Percentiles rank a stretch among this genome's conserved stretches.
These are phyloP conservation scores for Fragosphaeria purpurea DNA, from an alignment of 2,329 filamentous ascomycete species.

Conservation along the genomic window DNA sequence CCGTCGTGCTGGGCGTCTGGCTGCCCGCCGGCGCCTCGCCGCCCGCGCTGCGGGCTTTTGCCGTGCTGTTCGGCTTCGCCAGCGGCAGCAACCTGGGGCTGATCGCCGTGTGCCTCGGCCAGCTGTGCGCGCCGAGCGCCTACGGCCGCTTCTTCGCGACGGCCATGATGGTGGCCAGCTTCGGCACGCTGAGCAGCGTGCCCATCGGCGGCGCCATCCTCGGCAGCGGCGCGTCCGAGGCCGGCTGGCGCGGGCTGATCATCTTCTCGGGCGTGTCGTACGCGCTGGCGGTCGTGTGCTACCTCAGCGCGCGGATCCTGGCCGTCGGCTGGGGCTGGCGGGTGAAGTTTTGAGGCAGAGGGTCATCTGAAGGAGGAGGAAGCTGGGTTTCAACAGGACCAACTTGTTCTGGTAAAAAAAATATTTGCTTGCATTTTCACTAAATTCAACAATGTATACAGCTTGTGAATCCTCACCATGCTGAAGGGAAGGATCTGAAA, in stretches of 20 bases:
- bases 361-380: too few relatives aligned
- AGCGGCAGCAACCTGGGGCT: conserved; percentile 70
- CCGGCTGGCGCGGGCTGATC: conserved; percentile 28
- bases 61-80: conserved; percentile 66
- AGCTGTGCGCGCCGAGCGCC: conserved; percentile 65
- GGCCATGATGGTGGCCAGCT: conserved; percentile 66
- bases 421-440: too few relatives aligned
- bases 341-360: conserved; percentile 16
- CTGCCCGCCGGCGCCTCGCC: conserved; percentile 46
- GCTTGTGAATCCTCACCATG: too few relatives aligned
- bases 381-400: too few relatives aligned
- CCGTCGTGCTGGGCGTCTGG: conserved; percentile 57
- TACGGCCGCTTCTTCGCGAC: conserved; percentile 61
- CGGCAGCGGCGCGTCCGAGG: conserved; percentile 18
- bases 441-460: too few relatives aligned
- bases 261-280: conserved; percentile 29
- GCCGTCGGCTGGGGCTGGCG: conserved; percentile 25
- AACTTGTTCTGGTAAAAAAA: too few relatives aligned
- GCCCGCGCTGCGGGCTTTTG: conserved; percentile 56
- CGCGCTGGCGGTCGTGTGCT: conserved; percentile 23
- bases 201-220: conserved; percentile 33
- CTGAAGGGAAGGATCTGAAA: too few relatives aligned
- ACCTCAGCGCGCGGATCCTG: conserved; percentile 22
- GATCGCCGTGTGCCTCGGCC: conserved; percentile 71
- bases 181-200: conserved; percentile 48